phyloP scores from a whole-genome alignment of 306 rosid species.

The Abrus precatorius region DNA sequence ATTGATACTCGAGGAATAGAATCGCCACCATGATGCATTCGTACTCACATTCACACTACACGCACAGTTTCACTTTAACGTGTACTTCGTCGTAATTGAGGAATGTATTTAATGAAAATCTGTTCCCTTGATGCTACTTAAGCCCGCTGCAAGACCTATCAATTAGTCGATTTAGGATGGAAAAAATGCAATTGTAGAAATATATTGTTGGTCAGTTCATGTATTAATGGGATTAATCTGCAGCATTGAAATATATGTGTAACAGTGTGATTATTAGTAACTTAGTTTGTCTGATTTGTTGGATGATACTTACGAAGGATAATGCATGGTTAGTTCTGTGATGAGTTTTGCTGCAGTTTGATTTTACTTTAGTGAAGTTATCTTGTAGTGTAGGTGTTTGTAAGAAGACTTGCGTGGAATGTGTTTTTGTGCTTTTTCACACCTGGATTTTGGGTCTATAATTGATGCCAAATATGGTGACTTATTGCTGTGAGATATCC shows the following conservation, averaged over 20 bases:
- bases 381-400: conserved; percentile 47
- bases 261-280: not conserved
- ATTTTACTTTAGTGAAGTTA: not conserved
- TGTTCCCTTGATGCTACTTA: too few species aligned
- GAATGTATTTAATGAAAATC: not conserved
- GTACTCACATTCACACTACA: not conserved
- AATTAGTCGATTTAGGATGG: too few species aligned
- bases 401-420: conserved; percentile 2
- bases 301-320: not conserved
- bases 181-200: conserved; percentile 14
- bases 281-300: not conserved
- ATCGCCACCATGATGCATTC: not conserved
- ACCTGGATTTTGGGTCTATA: not conserved
- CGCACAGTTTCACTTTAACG: not conserved
- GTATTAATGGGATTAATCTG: not conserved
- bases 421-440: not conserved
- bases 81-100: not conserved
- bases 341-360: not conserved
- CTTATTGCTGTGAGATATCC: not conserved
- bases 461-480: not conserved
- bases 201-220: not conserved
- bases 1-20: not conserved
- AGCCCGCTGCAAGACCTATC: too few species aligned
- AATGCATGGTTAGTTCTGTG: not conserved
- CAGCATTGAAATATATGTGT: not conserved